Percentiles rank a stretch among this genome's conserved stretches.
Evolutionary conservation across 345 rosid species (phyloP).

Genomic region (Lumnitzera racemosa): DNA sequence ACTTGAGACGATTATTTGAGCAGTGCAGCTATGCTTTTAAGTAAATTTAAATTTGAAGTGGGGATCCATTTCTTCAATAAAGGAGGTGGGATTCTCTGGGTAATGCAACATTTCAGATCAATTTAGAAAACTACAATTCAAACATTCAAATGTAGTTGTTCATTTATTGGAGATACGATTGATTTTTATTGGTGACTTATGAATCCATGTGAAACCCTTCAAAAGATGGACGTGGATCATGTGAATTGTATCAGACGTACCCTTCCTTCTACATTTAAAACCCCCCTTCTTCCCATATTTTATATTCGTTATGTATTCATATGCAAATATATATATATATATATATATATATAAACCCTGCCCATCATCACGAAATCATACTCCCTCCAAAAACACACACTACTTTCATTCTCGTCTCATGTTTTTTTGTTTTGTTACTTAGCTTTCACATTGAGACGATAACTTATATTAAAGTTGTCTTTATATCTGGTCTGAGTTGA

Average conservation of each 20-base stretch:
- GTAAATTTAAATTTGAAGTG: no score
- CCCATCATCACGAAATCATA: neutral
- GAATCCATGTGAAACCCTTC: slow-evolving; percentile 27
- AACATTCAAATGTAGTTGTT: neutral
- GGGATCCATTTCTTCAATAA: no score
- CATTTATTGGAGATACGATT: neutral
- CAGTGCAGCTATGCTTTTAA: no score
- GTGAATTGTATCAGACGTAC: slow-evolving; percentile 51
- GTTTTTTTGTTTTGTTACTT: no score
- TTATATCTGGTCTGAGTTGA: no score
- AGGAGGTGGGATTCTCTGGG: no score
- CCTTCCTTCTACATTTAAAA: slow-evolving; percentile 30
- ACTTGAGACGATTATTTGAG: no score
- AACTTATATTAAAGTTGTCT: no score
- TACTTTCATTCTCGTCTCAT: no score
- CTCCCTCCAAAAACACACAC: neutral
- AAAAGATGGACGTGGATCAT: slow-evolving; percentile 56
- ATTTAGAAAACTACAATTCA: neutral
- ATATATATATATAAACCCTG: neutral
- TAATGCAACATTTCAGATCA: no score
- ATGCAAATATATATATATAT: neutral
- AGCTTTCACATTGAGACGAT: no score
- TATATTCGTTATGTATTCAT: no score
- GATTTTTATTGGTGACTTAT: slow-evolving; percentile 12
- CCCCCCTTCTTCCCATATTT: neutral